phyloP scores from a whole-genome alignment of 768 basidiomycete species.

The Auricularia heimuer region DNA sequence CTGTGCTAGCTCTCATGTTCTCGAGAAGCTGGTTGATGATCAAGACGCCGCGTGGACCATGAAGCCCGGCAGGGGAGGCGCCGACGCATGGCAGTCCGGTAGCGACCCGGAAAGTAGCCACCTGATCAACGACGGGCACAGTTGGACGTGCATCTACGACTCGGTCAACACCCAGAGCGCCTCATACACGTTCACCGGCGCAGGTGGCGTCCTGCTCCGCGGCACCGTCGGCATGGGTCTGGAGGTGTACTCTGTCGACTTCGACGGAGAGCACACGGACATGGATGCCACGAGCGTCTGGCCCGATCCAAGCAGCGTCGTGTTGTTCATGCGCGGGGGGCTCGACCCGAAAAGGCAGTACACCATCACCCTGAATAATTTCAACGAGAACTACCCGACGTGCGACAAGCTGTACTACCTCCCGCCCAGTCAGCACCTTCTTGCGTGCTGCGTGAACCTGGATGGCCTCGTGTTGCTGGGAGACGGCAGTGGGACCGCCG shows the following conservation, averaged over 20 bases:
- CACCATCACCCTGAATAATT: neutral
- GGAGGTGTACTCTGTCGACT: neutral
- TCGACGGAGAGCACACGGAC: neutral
- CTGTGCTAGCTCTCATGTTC: neutral
- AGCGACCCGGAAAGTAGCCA: neutral
- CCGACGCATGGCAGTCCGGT: neutral
- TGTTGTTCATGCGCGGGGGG: neutral
- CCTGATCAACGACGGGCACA: neutral
- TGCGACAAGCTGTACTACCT: neutral
- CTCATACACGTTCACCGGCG: neutral
- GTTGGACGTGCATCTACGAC: conserved; percentile 5
- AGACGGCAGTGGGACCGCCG: neutral
- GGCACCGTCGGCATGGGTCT: neutral
- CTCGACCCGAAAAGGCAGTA: neutral
- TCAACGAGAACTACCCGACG: neutral
- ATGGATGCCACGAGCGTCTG: neutral
- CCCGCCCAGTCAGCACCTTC: neutral
- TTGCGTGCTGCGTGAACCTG: neutral
- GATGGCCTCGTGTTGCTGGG: neutral
- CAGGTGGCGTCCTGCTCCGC: neutral
- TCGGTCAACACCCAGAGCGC: neutral
- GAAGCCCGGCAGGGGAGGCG: neutral
- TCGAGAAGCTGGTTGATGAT: neutral
- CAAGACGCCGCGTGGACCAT: neutral
- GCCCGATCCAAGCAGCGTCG: neutral